Conservation (phyloP, 2,329 filamentous ascomycete species). For the Penicillium hesseltinei region DNA sequence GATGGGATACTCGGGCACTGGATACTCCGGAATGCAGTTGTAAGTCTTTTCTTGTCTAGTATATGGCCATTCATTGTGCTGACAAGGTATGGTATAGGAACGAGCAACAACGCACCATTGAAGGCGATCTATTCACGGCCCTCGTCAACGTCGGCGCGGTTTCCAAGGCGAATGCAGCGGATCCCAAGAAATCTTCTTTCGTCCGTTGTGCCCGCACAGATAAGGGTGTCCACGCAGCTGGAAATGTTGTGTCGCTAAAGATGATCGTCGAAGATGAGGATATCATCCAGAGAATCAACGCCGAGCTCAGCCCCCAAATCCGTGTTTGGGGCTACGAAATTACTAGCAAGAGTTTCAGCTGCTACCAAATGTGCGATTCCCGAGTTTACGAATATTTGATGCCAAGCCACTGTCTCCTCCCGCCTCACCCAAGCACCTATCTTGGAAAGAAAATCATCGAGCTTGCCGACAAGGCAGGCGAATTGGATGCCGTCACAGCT, state of each 20-base stretch:
- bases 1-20: slow-evolving; percentile 92
- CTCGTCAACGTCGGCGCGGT: slow-evolving; percentile 91
- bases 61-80: not conserved
- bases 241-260: slow-evolving; percentile 93
- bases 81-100: slow-evolving; percentile 36
- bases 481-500: slow-evolving; percentile 65
- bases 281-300: slow-evolving; percentile 88
- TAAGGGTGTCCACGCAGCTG: slow-evolving; percentile 94
- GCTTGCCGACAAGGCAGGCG: slow-evolving; percentile 68
- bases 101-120: slow-evolving; percentile 79
- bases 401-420: slow-evolving; percentile 86
- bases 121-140: slow-evolving; percentile 89
- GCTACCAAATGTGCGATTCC: slow-evolving; percentile 92
- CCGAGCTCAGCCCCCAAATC: slow-evolving; percentile 79
- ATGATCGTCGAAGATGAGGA: slow-evolving; percentile 90
- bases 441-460: slow-evolving; percentile 81
- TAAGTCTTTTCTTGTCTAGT: slow-evolving; percentile 22
- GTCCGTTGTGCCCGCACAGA: slow-evolving; percentile 94
- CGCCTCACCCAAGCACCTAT: slow-evolving; percentile 84
- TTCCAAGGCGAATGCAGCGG: slow-evolving; percentile 92
- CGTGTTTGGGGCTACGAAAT: slow-evolving; percentile 91
- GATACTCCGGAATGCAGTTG: slow-evolving; percentile 97
- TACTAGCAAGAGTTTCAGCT: slow-evolving; percentile 87
- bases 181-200: slow-evolving; percentile 93
- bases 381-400: slow-evolving; percentile 97